Percentiles rank a stretch among this genome's conserved stretches.
These are phyloP conservation scores for Entamoeba histolytica DNA, from an alignment of 208 protist species.

Conservation along the genomic window DNA sequence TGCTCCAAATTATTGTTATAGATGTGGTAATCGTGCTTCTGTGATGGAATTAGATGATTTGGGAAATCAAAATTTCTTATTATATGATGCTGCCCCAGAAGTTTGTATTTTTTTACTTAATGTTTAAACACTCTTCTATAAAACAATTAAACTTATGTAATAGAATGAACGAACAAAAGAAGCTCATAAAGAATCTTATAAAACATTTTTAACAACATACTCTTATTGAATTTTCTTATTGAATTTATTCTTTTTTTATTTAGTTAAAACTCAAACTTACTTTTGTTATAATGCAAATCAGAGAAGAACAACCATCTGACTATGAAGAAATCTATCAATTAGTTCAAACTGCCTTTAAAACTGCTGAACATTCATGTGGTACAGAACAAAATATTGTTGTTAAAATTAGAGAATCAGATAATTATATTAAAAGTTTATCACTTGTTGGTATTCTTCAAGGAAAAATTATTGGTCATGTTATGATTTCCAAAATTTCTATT, in stretches of 20 bases:
- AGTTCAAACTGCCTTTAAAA: background rate
- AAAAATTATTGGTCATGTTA: background rate
- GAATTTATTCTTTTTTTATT: too few relatives aligned
- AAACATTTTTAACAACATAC: background rate
- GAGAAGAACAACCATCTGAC: background rate
- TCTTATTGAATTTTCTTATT: background rate
- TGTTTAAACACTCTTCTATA: too few relatives aligned
- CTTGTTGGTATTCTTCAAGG: background rate
- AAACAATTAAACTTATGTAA: background rate
- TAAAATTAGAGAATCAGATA: background rate
- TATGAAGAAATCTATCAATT: background rate
- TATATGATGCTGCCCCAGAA: constrained; percentile 8
- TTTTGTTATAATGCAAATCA: background rate
- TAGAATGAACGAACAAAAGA: background rate
- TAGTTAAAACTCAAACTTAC: too few relatives aligned
- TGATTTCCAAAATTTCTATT: background rate
- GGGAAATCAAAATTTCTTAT: background rate
- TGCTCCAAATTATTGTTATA: constrained; percentile 80
- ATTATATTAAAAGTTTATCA: background rate
- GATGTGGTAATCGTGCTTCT: constrained; percentile 84
- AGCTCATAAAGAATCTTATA: background rate
- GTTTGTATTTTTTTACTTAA: background rate
- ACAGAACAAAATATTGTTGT: background rate
- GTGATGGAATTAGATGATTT: constrained; percentile 41
- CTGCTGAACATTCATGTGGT: background rate